phyloP scores from a whole-genome alignment of 805 yeast species.

The Sugiyamaella americana region DNA sequence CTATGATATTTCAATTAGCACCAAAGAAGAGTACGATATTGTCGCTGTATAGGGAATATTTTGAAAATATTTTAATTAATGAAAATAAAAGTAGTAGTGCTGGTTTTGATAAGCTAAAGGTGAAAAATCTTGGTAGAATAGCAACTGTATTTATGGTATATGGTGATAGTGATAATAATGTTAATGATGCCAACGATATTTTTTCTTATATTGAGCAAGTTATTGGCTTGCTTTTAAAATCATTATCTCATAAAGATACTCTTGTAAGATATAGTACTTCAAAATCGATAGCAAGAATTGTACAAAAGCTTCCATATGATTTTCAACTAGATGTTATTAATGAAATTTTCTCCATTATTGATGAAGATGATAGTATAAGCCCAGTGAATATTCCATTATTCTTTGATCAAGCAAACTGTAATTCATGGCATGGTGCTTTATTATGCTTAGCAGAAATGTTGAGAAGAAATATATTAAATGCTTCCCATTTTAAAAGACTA shows the following conservation, averaged over 20 bases:
- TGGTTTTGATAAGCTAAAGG: slow-evolving; percentile 18
- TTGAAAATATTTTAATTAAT: background rate
- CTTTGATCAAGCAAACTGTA: slow-evolving; percentile 34
- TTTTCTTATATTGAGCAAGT: slow-evolving; percentile 43
- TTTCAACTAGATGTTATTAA: slow-evolving; percentile 30
- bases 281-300: slow-evolving; percentile 53
- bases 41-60: background rate
- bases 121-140: slow-evolving; percentile 39
- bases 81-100: background rate
- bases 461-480: slow-evolving; percentile 22
- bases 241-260: slow-evolving; percentile 46
- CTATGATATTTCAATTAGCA: slow-evolving; percentile 18
- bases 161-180: slow-evolving; percentile 2
- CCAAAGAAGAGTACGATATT: background rate
- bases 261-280: slow-evolving; percentile 60
- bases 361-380: too few relatives aligned
- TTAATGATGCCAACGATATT: slow-evolving; percentile 21
- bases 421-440: slow-evolving; percentile 53
- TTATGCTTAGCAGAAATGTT: slow-evolving; percentile 49
- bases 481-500: slow-evolving; percentile 13
- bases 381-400: background rate
- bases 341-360: slow-evolving; percentile 25
- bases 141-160: slow-evolving; percentile 26
- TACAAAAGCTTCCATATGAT: slow-evolving; percentile 25
- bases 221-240: slow-evolving; percentile 41